phyloP scores from a whole-genome alignment of 495 filamentous ascomycete species.

The Tricharina praecox region DNA sequence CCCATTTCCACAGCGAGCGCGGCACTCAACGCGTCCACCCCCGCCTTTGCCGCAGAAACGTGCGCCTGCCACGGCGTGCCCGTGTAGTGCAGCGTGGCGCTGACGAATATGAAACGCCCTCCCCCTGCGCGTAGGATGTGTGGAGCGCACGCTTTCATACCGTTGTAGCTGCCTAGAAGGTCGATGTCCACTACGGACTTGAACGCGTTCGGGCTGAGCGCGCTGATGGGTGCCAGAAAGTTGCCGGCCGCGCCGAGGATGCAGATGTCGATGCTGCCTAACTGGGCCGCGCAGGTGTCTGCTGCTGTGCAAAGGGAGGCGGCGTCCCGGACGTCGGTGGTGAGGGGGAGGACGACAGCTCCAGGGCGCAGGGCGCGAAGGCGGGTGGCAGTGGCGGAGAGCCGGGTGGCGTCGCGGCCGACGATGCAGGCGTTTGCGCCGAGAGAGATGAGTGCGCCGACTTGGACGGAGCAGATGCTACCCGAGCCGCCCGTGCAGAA shows the following conservation, averaged over 20 bases:
- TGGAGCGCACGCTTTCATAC: constrained; percentile 73
- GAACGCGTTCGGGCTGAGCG: constrained; percentile 74
- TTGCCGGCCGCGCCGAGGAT: constrained; percentile 94
- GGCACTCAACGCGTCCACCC: constrained; percentile 64
- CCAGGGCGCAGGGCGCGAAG: constrained; percentile 63
- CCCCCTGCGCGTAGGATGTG: constrained; percentile 61
- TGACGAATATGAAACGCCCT: constrained; percentile 75
- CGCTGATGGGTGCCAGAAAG: constrained; percentile 75
- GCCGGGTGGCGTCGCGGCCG: constrained; percentile 80
- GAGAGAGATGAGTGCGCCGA: constrained; percentile 73
- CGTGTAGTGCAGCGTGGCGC: constrained; percentile 76
- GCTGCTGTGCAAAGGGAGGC: constrained; percentile 47
- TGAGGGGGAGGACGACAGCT: constrained; percentile 70
- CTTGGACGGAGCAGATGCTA: constrained; percentile 84
- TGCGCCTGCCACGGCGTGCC: constrained; percentile 71
- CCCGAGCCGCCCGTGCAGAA: constrained; percentile 93
- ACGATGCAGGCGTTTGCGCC: constrained; percentile 89
- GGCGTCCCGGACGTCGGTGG: constrained; percentile 55
- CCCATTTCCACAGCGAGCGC: constrained; percentile 71
- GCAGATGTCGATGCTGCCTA: constrained; percentile 82
- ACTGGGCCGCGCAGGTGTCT: constrained; percentile 56
- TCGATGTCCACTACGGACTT: constrained; percentile 95
- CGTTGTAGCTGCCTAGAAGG: constrained; percentile 82
- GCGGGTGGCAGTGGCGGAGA: constrained; percentile 56
- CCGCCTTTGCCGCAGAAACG: constrained; percentile 78